phyloP scores from a whole-genome alignment of 75 land plant genomes.

The Pinus albicaulis region DNA sequence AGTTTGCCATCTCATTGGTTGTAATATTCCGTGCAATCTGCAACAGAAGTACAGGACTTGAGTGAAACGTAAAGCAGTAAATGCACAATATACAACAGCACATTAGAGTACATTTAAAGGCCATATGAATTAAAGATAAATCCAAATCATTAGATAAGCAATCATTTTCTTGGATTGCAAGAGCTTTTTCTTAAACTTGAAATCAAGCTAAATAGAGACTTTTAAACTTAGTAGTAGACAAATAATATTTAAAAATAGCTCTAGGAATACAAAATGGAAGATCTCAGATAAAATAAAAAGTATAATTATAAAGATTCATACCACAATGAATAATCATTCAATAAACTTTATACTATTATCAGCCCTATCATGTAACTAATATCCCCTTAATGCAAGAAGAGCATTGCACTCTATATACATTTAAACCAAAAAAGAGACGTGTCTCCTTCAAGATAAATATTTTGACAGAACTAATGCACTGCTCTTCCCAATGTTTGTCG shows the following conservation, averaged over 20 bases:
- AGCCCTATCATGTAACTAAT: background rate
- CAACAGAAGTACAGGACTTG: background rate
- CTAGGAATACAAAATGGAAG: background rate
- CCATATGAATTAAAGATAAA: background rate
- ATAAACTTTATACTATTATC: background rate
- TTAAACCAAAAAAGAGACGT: no score
- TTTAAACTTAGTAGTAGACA: no score
- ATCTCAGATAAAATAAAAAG: background rate
- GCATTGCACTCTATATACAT: no score
- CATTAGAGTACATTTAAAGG: background rate
- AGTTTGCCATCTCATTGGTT: constrained; percentile 87
- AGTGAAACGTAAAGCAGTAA: background rate
- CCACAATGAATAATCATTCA: background rate
- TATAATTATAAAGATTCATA: background rate
- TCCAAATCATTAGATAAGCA: background rate
- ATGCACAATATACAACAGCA: constrained; percentile 7
- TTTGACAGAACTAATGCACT: no score
- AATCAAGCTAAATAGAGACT: no score
- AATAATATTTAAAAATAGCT: no score
- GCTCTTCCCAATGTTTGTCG: no score
- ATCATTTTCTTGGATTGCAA: background rate
- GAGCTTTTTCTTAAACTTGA: background rate
- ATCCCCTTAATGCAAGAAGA: no score
- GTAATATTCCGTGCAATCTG: constrained; percentile 95
- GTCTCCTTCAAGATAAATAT: no score